Conservation (phyloP, 148 eudicot species). For the Rhododendron molle region DNA sequence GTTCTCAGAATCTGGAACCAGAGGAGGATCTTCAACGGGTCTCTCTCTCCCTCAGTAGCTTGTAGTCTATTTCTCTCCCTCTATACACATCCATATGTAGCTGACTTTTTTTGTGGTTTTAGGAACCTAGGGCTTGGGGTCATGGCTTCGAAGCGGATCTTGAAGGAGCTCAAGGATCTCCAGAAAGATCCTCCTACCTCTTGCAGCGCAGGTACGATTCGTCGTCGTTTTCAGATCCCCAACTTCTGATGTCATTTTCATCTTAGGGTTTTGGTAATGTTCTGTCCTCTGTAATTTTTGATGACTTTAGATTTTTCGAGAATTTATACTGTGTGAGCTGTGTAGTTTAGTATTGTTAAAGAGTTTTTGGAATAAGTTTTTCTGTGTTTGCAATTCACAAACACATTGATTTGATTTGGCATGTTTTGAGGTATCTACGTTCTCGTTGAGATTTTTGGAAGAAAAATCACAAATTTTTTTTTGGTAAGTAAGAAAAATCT, state of each 20-base stretch:
- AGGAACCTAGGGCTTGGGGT: conserved; percentile 19
- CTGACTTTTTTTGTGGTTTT: conserved; percentile 17
- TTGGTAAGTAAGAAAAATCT: not conserved
- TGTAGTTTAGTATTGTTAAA: not conserved
- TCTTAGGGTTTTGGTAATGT: not conserved
- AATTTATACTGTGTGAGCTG: not conserved
- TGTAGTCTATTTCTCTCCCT: not conserved
- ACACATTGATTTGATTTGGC: not conserved
- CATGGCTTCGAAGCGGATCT: conserved; percentile 54
- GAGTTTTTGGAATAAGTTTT: not conserved
- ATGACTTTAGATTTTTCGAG: not conserved
- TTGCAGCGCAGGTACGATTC: conserved; percentile 39
- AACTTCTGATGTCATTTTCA: not conserved
- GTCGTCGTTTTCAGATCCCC: not conserved
- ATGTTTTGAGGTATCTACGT: not conserved
- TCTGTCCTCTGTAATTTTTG: no score
- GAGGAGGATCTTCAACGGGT: conserved; percentile 16
- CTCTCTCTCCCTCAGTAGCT: not conserved
- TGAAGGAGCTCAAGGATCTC: conserved; percentile 48
- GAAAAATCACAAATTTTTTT: not conserved
- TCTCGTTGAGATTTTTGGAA: not conserved
- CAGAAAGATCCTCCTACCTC: conserved; percentile 50
- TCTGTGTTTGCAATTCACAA: not conserved
- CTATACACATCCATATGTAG: not conserved
- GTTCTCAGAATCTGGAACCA: not conserved